These are phyloP conservation scores for Zizania latifolia DNA, from an alignment of 176 grass and related monocot genomes.

Conservation along the genomic window DNA sequence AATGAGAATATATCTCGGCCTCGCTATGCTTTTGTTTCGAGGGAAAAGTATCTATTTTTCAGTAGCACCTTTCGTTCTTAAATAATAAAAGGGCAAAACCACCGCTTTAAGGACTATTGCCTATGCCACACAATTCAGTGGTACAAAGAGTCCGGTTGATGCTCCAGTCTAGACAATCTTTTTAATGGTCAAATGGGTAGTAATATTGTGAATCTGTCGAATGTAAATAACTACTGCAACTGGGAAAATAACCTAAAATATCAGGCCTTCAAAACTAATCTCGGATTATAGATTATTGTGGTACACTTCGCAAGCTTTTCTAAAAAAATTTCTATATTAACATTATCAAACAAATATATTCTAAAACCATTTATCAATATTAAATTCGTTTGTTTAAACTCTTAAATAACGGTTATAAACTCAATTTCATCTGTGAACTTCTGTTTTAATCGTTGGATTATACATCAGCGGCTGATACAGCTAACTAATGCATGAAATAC, in stretches of 20 bases:
- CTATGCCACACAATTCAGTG: conserved; percentile 24
- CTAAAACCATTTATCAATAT: too few relatives aligned
- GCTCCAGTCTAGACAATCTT: conserved; percentile 13
- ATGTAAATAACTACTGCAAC: background rate
- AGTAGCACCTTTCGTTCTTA: conserved; percentile 12
- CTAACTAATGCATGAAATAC: background rate
- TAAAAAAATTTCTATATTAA: too few relatives aligned
- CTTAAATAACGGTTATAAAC: too few relatives aligned
- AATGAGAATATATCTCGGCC: conserved; percentile 20
- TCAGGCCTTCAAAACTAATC: too few relatives aligned
- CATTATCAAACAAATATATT: too few relatives aligned
- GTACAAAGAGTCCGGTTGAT: conserved; percentile 8
- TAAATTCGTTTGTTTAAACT: too few relatives aligned
- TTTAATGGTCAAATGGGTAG: conserved; percentile 2
- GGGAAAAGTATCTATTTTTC: conserved; percentile 26
- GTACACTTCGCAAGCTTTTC: too few relatives aligned
- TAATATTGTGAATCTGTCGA: background rate
- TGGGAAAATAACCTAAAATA: background rate
- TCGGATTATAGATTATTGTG: too few relatives aligned
- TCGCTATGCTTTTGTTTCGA: conserved; percentile 30
- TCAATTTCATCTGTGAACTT: too few relatives aligned
- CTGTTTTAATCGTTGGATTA: too few relatives aligned
- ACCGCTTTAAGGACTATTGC: conserved; percentile 22
- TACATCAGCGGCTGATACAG: background rate
- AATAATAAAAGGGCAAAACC: conserved; percentile 15